These are phyloP conservation scores for Clarireedia homoeocarpa DNA, from an alignment of 2,329 filamentous ascomycete species.

Conservation along the genomic window DNA sequence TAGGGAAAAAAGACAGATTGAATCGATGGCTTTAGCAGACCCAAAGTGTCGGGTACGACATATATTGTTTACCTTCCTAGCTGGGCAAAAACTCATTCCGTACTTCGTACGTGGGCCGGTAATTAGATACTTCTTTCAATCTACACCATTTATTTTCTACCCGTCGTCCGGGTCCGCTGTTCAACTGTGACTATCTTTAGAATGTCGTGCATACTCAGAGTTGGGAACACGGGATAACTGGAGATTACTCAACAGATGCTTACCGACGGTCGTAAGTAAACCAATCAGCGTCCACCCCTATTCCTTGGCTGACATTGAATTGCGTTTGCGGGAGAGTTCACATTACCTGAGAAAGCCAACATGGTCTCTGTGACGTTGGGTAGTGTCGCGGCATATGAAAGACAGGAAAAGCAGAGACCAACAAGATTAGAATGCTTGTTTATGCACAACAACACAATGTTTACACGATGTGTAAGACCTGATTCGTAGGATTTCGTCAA, in stretches of 20 bases:
- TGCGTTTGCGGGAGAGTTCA: not conserved
- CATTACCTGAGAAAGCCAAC: not conserved
- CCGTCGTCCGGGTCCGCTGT: slow-evolving; percentile 2
- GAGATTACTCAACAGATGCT: slow-evolving; percentile 1
- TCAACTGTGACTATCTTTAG: not conserved
- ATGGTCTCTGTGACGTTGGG: not conserved
- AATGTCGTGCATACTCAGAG: not conserved
- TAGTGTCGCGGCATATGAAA: slow-evolving; percentile 1
- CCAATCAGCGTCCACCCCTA: not conserved
- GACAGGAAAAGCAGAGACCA: not conserved
- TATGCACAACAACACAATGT: not conserved
- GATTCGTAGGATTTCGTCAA: not conserved
- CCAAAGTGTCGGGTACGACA: slow-evolving; percentile 8
- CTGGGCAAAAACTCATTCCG: not conserved
- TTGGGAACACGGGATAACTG: slow-evolving; percentile 1
- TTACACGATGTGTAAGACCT: not conserved
- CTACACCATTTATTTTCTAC: slow-evolving; percentile 1
- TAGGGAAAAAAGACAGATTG: too few species aligned
- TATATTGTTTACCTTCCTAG: not conserved
- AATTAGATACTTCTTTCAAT: not conserved
- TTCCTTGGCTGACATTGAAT: not conserved
- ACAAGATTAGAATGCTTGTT: not conserved
- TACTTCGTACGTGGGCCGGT: slow-evolving; percentile 1
- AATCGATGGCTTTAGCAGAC: not conserved
- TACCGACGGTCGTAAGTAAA: not conserved